Percentiles rank a stretch among this genome's conserved stretches.
Evolutionary conservation across 1,139 yeast species (phyloP).

Genomic region (Debaryomyces psychrophilus): DNA sequence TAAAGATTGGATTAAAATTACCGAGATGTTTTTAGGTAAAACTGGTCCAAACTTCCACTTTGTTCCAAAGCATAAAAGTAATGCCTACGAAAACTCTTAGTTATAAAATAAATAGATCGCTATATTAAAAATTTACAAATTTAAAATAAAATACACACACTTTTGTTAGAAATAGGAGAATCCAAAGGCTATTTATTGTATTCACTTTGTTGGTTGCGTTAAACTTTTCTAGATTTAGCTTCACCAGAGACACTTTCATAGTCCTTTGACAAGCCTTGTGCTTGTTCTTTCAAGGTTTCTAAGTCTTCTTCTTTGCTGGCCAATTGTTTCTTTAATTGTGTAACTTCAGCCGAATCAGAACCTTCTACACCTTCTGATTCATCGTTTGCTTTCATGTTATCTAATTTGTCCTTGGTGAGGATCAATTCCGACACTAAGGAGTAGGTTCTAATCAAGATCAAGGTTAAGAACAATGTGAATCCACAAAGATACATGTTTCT

Average conservation of each 20-base stretch:
- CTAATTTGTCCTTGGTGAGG: constrained; percentile 60
- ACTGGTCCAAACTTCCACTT: constrained; percentile 75
- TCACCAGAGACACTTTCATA: constrained; percentile 46
- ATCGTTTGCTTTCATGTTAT: constrained; percentile 40
- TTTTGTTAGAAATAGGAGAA: neutral
- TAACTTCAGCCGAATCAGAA: constrained; percentile 42
- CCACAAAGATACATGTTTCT: constrained; percentile 97
- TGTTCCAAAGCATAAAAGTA: constrained; percentile 93
- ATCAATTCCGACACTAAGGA: constrained; percentile 77
- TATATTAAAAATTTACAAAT: neutral
- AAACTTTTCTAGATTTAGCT: constrained; percentile 12
- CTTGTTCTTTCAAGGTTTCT: constrained; percentile 70
- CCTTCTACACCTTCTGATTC: constrained; percentile 18
- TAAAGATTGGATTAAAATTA: constrained; percentile 92
- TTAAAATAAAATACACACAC: neutral
- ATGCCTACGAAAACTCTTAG: constrained; percentile 53
- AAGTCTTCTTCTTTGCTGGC: constrained; percentile 65
- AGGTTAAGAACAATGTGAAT: constrained; percentile 85
- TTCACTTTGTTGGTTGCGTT: neutral
- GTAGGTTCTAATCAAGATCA: constrained; percentile 86
- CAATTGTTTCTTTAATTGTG: constrained; percentile 56
- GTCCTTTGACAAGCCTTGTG: constrained; percentile 65
- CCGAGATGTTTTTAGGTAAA: constrained; percentile 95
- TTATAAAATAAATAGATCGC: neutral
- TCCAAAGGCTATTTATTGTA: neutral